phyloP scores from a whole-genome alignment of 2,329 filamentous ascomycete genomes.

The Trichophyton rubrum region DNA sequence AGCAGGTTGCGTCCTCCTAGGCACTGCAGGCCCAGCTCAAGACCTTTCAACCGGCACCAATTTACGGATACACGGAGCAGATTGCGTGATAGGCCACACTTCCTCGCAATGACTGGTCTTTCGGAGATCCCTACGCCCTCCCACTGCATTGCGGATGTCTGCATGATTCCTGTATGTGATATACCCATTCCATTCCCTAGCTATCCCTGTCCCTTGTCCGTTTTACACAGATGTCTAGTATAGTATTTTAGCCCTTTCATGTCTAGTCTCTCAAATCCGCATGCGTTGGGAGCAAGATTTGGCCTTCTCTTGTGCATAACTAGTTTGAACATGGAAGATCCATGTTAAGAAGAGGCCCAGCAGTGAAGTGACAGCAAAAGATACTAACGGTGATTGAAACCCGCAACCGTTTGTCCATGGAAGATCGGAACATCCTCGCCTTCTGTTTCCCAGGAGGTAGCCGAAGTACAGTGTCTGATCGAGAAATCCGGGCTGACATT shows the following conservation, averaged over 20 bases:
- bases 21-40: not conserved
- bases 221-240: not conserved
- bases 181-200: not conserved
- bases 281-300: not conserved
- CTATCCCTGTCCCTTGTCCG: not conserved
- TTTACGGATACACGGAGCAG: not conserved
- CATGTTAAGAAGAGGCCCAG: not conserved
- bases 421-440: conserved; percentile 67
- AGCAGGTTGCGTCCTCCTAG: not conserved
- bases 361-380: not conserved
- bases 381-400: not conserved
- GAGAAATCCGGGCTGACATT: conserved; percentile 69
- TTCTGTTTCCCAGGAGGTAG: conserved; percentile 72
- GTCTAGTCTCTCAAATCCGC: not conserved
- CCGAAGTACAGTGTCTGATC: conserved; percentile 75
- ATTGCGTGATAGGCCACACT: not conserved
- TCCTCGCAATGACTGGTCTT: not conserved
- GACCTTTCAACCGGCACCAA: not conserved
- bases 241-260: not conserved
- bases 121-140: conserved; percentile 46
- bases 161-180: conserved; percentile 61
- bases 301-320: not conserved
- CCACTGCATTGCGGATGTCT: conserved; percentile 78
- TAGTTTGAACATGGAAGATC: not conserved
- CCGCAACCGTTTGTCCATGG: not conserved